Evolutionary conservation across 1,284 basidiomycete species (phyloP), one percentile per base, ranked within the genome.

Genomic region (Ceratobasidium papillatum): DNA sequence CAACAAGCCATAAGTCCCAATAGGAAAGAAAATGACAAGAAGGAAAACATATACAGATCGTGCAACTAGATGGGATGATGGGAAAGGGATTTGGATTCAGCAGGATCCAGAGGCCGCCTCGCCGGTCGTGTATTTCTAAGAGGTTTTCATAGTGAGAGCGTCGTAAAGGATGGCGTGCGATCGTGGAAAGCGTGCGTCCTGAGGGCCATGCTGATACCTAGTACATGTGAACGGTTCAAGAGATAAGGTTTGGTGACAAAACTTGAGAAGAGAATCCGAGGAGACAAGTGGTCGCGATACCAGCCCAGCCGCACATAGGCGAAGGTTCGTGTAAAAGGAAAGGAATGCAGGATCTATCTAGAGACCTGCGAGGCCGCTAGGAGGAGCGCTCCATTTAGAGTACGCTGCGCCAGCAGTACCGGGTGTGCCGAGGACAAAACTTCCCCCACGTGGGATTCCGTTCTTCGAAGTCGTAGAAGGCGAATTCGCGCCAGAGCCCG

Each of bases 201-300:
- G 65, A 69, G 65, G 65, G 65, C 65, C 65, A 69, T 69, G 65
- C 65, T 69, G 65, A 69, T 69, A 58, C 65, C 65, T 56, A 58
- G 52, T 69, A 69, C 65, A 69, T 54, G 58, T 58, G 30, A 41
- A 69, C 30, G 51, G 49, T 56, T 56, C 64, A 45, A 66, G 64
- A 66, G 65, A 66, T 36, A 66, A 52, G 63, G 63, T 43, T 56
- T 43, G 63, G 14, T 34, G 64, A 41, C n/a, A 36, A 54, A 61
- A 61, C 58, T 41, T 41, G 30, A 66, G n/a, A n/a, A n/a, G n/a
- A 61, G 30, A 25, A 51, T 38, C 36, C 45, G 47, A 66, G 12
- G 47, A 19, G 43, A 69, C 36, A 69, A 54, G 30, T 25, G 65
- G 34, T 58, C 34, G 52, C 36, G 38, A 41, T 25, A 43, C 52